phyloP scores from a whole-genome alignment of 441 rosid genomes.

The Breynia disticha region DNA sequence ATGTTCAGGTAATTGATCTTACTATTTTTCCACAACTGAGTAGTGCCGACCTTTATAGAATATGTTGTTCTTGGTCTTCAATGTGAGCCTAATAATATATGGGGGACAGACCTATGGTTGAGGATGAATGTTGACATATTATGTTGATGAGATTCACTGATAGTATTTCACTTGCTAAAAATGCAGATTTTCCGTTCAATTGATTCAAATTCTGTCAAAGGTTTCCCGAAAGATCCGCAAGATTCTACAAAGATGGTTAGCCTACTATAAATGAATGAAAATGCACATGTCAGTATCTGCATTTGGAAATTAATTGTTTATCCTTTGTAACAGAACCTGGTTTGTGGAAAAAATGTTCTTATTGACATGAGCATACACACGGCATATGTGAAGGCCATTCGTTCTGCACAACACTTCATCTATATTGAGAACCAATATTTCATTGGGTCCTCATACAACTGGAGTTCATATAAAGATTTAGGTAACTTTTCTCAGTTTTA shows the following conservation, averaged over 20 bases:
- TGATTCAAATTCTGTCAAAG: slow-evolving; percentile 80
- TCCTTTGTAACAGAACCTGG: slow-evolving; percentile 3
- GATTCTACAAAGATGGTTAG: no score
- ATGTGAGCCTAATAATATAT: no score
- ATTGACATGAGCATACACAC: slow-evolving; percentile 31
- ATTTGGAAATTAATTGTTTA: slow-evolving; percentile 5
- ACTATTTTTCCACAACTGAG: no score
- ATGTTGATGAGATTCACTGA: no score
- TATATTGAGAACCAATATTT: slow-evolving; percentile 42
- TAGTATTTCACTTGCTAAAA: slow-evolving; percentile 29
- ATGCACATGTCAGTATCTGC: background rate
- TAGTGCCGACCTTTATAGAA: no score
- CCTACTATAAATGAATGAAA: no score
- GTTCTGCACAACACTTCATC: slow-evolving; percentile 40
- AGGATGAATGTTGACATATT: no score
- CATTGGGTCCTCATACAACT: slow-evolving; percentile 32
- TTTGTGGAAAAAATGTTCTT: slow-evolving; percentile 13
- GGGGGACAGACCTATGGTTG: no score
- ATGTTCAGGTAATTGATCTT: slow-evolving; percentile 16
- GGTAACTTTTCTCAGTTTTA: slow-evolving; percentile 14
- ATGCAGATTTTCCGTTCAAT: slow-evolving; percentile 91
- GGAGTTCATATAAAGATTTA: slow-evolving; percentile 23
- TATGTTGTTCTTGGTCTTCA: no score
- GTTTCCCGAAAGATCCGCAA: slow-evolving; percentile 78
- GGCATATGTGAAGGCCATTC: slow-evolving; percentile 36